Evolutionary conservation across 805 yeast genomes (phyloP), one percentile per base, ranked within the genome.

Genomic region (Scheffersomyces spartinae): DNA sequence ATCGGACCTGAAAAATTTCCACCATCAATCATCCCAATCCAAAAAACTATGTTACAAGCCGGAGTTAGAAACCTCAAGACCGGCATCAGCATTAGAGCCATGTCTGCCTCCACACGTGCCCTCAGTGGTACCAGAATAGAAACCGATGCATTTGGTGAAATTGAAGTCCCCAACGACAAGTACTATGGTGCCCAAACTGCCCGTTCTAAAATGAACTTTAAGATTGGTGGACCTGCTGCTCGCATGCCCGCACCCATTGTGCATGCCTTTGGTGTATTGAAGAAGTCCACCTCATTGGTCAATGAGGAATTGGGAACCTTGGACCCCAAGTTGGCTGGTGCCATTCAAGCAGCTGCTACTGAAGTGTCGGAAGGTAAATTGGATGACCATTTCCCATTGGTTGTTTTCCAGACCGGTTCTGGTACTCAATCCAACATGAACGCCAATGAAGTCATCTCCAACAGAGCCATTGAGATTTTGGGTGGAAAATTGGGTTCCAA

Each of bases 151-250:
- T 91, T 88, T 47, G 98, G 98, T 42, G 95, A 83, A 50, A 80
- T 91, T 47, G 84, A 85, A 51, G 98, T 88, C 26, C 85, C 82
- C 32, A 61, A 72, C 36, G 69, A 81, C 43, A 75, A 71, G 54
- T 88, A 88, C 68, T 88, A 95, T 88, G 98, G 98, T 33, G 97
- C 97, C 23, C 98, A 91, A 62, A 91, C 98, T 34, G 86, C 81
- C 47, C 74, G 97, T 60, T 86, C 97, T 12, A 68, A 74, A 40
- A 78, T 75, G 58, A 91, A 91, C 70, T 91, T 91, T 69, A 81
- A 85, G 58, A 91, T 91, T 45, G 98, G 98, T 38, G 96, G 96
- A 31, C 66, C 69, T 10, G 73, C 85, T 40, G 97, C 91, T 51
- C 68, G 71, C 35, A 77, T 88, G 78, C 97, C 97, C 27, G 74